These are phyloP conservation scores for Sugiyamaella novakii DNA, from an alignment of 1,139 yeast species.

Conservation along the genomic window DNA sequence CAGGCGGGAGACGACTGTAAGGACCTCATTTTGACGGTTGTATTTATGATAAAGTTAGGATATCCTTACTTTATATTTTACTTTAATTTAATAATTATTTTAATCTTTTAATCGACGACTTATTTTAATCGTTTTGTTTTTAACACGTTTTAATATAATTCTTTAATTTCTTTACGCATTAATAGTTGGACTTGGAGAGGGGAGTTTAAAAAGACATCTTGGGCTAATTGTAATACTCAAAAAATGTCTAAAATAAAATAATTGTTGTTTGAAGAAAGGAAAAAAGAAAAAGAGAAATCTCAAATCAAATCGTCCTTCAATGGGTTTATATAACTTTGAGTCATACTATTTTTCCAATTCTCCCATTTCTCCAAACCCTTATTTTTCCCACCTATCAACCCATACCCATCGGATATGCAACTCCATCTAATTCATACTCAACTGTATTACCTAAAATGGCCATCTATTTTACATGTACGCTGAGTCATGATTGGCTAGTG, in stretches of 20 bases:
- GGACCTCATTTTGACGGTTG: constrained; percentile 24
- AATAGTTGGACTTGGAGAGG: constrained; percentile 3
- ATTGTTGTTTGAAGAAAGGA: not conserved
- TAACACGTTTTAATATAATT: constrained; percentile 9
- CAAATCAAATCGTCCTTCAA: constrained; percentile 5
- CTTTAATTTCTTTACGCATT: constrained; percentile 15
- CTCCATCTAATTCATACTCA: no score
- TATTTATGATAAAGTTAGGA: constrained; percentile 18
- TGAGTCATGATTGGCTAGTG: no score
- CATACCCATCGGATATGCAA: no score
- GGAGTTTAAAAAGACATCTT: constrained; percentile 23
- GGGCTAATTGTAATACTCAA: constrained; percentile 15
- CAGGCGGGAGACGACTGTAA: constrained; percentile 20
- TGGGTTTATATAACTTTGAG: no score
- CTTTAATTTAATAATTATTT: constrained; percentile 10
- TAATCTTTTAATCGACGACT: constrained; percentile 15
- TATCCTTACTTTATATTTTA: constrained; percentile 17
- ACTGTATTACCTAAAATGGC: no score
- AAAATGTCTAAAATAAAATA: constrained; percentile 13
- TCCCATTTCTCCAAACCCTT: no score
- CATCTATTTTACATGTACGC: no score
- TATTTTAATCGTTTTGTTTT: constrained; percentile 11
- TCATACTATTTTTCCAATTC: no score
- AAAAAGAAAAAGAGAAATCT: not conserved
- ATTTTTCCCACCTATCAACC: no score